phyloP scores from a whole-genome alignment of 1,284 basidiomycete genomes.

The Sphaerobolus stellatus region DNA sequence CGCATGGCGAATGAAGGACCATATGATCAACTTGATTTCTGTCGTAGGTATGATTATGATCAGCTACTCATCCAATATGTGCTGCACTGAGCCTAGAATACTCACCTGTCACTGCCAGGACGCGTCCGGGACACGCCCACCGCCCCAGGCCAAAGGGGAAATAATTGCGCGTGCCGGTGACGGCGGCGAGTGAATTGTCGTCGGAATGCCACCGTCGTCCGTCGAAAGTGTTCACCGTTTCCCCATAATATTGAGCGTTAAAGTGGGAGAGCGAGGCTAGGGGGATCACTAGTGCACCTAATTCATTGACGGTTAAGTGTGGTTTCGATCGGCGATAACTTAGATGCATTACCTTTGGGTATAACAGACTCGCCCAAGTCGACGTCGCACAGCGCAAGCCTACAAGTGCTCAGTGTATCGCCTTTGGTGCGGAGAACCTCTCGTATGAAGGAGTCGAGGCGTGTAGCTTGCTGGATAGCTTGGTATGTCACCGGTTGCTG shows the following conservation, averaged over 20 bases:
- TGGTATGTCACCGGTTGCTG: slow-evolving; percentile 28
- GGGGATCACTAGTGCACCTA: slow-evolving; percentile 32
- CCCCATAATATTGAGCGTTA: slow-evolving; percentile 29
- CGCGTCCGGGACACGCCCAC: slow-evolving; percentile 37
- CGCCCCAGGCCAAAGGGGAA: slow-evolving; percentile 37
- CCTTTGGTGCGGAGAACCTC: slow-evolving; percentile 41
- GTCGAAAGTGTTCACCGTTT: slow-evolving; percentile 30
- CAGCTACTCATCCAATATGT: too few species aligned
- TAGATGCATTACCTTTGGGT: slow-evolving; percentile 29
- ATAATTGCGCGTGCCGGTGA: slow-evolving; percentile 33
- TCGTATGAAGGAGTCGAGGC: slow-evolving; percentile 38
- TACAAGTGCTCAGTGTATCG: slow-evolving; percentile 34
- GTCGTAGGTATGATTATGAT: slow-evolving; percentile 1
- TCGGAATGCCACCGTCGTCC: slow-evolving; percentile 39
- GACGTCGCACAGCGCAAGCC: slow-evolving; percentile 32
- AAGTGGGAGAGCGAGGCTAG: slow-evolving; percentile 34
- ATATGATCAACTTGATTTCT: slow-evolving; percentile 40
- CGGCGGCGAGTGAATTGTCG: too few species aligned
- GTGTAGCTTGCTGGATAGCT: slow-evolving; percentile 30
- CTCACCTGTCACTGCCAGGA: slow-evolving; percentile 36
- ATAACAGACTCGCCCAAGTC: slow-evolving; percentile 33
- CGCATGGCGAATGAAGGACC: slow-evolving; percentile 31
- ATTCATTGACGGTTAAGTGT: too few species aligned
- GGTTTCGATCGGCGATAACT: neutral
- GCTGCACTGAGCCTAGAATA: neutral